A percentile compares a stretch with the other conserved stretches of the same genome.
Conservation (phyloP, 768 basidiomycete species). For the Lyophyllum semitale region DNA sequence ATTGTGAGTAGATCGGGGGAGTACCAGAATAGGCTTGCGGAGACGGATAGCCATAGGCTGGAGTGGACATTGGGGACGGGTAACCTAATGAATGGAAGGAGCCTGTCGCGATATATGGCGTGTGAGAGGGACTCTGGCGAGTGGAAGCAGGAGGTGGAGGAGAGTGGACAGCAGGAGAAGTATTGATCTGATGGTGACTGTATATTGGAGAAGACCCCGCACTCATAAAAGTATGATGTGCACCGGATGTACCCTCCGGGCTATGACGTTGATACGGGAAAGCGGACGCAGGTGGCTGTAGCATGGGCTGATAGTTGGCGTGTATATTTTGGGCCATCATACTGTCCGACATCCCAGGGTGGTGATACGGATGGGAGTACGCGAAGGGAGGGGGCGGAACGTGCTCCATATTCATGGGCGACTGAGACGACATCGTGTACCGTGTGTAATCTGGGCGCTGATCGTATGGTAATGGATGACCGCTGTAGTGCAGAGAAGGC, state of each 20-base stretch:
- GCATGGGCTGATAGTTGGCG: slow-evolving; percentile 41
- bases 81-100: slow-evolving; percentile 38
- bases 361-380: slow-evolving; percentile 37
- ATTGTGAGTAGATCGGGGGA: slow-evolving; percentile 39
- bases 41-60: slow-evolving; percentile 38
- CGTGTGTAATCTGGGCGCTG: slow-evolving; percentile 40
- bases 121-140: slow-evolving; percentile 24
- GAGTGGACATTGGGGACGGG: slow-evolving; percentile 27
- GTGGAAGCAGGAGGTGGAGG: slow-evolving; percentile 23
- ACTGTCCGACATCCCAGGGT: slow-evolving; percentile 34
- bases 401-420: slow-evolving; percentile 36
- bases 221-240: slow-evolving; percentile 23
- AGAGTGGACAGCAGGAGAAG: slow-evolving; percentile 24
- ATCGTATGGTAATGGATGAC: slow-evolving; percentile 29
- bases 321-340: slow-evolving; percentile 43
- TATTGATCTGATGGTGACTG: slow-evolving; percentile 23
- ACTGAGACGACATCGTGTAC: slow-evolving; percentile 49
- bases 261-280: slow-evolving; percentile 40
- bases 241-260: slow-evolving; percentile 29
- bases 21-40: slow-evolving; percentile 35
- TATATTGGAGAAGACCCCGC: slow-evolving; percentile 28
- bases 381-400: slow-evolving; percentile 32
- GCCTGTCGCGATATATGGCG: slow-evolving; percentile 24
- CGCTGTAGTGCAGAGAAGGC: slow-evolving; percentile 26
- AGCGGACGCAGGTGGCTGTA: slow-evolving; percentile 37